Base-by-base conservation (phyloP, 768 basidiomycete species). In the Amanita pallidorosea region DNA sequence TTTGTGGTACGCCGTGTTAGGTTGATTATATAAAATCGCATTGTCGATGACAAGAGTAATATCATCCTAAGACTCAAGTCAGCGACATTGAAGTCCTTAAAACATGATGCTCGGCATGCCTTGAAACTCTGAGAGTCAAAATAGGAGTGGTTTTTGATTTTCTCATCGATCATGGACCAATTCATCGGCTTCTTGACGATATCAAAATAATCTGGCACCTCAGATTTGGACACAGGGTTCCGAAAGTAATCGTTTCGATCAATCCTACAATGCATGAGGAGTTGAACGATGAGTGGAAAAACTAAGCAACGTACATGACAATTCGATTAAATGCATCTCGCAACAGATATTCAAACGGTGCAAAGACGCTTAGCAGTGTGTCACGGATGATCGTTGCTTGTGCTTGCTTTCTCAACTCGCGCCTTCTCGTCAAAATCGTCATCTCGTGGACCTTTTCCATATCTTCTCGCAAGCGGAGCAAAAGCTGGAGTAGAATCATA, bases 121-220 rank as follows among this genome's bases (percentile, higher is more conserved):
- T 81, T 79, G 69, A 97, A 94, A 4, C 75, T 64, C 29, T 81
- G 71, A 0, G 87, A 64, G 60, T 88, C 81, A 72, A 83, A 81
- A 64, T 97, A 98, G 60, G 85, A 79, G 53, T 89, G 84, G 33
- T 73, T 72, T 47, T 94, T 86, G 27, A 99, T 70, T 63, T 89
- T 95, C 25, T 68, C 65, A 42, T 89, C 84, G 60, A 99, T 95
- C 25, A 72, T 74, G 11, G 72, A 73, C 82, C 94, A 93, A 54
- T 84, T 85, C 90, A 96, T 96, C 0, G 96, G 96, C 3, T 75
- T 70, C 58, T 81, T 75, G 59, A 99, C 75, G 33, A 96, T 71
- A 42, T 90, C 85, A 60, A 86, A 91, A 63, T 99, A 99, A 60
- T 97, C 94, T 1, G 88, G 88, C 0, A 94, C 90, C 36, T 86